Percentiles rank a stretch among this genome's conserved stretches.
phyloP scores from a whole-genome alignment of 768 basidiomycete species.

The Tricholoma hemisulphureum region DNA sequence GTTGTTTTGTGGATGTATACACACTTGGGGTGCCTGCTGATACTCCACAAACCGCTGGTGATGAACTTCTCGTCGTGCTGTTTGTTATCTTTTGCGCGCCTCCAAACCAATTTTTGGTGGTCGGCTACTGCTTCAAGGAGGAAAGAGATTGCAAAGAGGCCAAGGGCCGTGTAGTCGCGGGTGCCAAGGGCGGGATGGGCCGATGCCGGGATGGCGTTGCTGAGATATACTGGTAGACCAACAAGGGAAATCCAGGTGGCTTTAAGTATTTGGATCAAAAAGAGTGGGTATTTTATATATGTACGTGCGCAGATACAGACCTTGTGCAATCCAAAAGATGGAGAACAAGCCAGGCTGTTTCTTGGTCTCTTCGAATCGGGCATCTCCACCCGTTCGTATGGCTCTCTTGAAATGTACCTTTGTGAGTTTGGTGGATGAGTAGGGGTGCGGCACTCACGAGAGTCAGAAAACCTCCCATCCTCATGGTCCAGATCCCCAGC shows the following conservation, averaged over 20 bases:
- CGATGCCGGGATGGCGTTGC: conserved; percentile 51
- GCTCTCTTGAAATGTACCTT: conserved; percentile 26
- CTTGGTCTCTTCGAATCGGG: conserved; percentile 60
- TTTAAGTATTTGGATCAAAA: conserved; percentile 13
- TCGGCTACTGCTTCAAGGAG: conserved; percentile 64
- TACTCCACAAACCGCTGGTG: conserved; percentile 62
- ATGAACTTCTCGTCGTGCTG: conserved; percentile 73
- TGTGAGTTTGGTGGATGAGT: not conserved
- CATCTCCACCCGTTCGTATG: conserved; percentile 58
- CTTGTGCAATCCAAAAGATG: conserved; percentile 61
- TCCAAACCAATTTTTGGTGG: conserved; percentile 63
- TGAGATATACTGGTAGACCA: conserved; percentile 67
- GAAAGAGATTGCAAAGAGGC: conserved; percentile 56
- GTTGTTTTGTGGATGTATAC: conserved; percentile 11
- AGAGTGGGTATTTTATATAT: not conserved
- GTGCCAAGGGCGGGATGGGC: conserved; percentile 50
- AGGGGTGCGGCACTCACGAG: conserved; percentile 10
- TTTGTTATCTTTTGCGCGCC: conserved; percentile 54
- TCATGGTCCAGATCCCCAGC: conserved; percentile 55
- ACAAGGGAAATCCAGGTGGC: conserved; percentile 69
- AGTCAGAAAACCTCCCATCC: conserved; percentile 63
- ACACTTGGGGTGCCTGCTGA: conserved; percentile 74
- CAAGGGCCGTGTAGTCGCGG: conserved; percentile 54
- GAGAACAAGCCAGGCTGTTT: conserved; percentile 44
- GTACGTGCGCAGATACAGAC: conserved; percentile 25